These are phyloP conservation scores for Iris pallida DNA, from an alignment of 116 monocot genomes.

Conservation along the genomic window DNA sequence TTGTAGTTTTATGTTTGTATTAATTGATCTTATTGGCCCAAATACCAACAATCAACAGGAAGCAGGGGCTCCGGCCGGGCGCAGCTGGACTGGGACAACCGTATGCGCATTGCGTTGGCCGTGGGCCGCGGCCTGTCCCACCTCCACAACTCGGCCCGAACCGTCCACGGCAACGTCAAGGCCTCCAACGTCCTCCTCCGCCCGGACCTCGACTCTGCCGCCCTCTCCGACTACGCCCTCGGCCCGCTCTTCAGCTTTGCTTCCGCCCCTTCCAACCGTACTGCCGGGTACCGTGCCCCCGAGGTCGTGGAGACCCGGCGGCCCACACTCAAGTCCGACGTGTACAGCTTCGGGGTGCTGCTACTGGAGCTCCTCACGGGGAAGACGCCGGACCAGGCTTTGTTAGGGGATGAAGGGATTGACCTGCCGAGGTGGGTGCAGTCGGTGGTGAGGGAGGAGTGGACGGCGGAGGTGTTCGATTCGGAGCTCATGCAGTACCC, in stretches of 20 bases:
- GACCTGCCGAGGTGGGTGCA: slow-evolving; percentile 61
- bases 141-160: slow-evolving; percentile 17
- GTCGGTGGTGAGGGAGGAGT: slow-evolving; percentile 58
- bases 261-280: slow-evolving; percentile 8
- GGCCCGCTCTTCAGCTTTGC: slow-evolving; percentile 26
- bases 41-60: slow-evolving; percentile 29
- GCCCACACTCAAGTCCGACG: slow-evolving; percentile 41
- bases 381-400: slow-evolving; percentile 45
- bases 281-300: slow-evolving; percentile 44
- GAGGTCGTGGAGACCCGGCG: slow-evolving; percentile 40
- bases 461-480: slow-evolving; percentile 59
- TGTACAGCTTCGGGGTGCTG: slow-evolving; percentile 49
- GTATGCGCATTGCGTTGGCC: slow-evolving; percentile 42
- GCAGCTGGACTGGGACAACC: slow-evolving; percentile 75
- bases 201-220: slow-evolving; percentile 20
- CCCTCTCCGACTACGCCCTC: slow-evolving; percentile 36
- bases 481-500: slow-evolving; percentile 36
- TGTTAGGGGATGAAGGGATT: slow-evolving; percentile 37
- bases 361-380: slow-evolving; percentile 48
- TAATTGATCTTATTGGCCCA: too few species aligned
- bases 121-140: slow-evolving; percentile 32
- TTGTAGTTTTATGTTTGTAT: neutral
- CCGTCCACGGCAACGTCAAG: slow-evolving; percentile 41
- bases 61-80: slow-evolving; percentile 61
- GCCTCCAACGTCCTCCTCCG: slow-evolving; percentile 41